Evolutionary conservation across 2,329 filamentous ascomycete genomes (phyloP).

Genomic region (Fusarium pininemorale): DNA sequence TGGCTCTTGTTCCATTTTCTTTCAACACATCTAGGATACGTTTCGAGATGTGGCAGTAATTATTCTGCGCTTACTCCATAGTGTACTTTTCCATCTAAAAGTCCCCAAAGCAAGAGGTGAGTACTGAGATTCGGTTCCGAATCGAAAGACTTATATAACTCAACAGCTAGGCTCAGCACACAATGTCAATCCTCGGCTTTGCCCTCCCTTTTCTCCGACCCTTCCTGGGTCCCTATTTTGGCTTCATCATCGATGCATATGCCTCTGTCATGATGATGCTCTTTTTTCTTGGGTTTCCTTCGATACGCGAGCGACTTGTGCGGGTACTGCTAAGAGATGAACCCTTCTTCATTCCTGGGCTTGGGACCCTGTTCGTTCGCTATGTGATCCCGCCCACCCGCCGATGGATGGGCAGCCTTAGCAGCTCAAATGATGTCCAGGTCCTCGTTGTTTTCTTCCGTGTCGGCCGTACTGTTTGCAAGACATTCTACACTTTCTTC

Average conservation of each 20-base stretch:
- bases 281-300: not conserved
- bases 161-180: not conserved
- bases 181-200: not conserved
- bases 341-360: not conserved
- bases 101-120: not conserved
- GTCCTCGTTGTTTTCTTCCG: not conserved
- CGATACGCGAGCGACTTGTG: not conserved
- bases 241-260: not conserved
- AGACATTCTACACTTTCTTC: fast-evolving
- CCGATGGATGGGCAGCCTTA: not conserved
- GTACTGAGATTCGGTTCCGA: not conserved
- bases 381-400: not conserved
- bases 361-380: fast-evolving
- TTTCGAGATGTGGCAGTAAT: not conserved
- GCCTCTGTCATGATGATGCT: not conserved
- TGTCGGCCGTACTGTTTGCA: fast-evolving
- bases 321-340: not conserved
- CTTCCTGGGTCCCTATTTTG: not conserved
- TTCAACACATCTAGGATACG: too few species aligned
- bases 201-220: not conserved
- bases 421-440: not conserved
- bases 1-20: not conserved
- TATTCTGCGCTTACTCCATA: not conserved
- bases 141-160: not conserved
- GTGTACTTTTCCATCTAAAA: fast-evolving